These are phyloP conservation scores for Sugiyamaella floridensis DNA, from an alignment of 805 yeast genomes.

Conservation along the genomic window DNA sequence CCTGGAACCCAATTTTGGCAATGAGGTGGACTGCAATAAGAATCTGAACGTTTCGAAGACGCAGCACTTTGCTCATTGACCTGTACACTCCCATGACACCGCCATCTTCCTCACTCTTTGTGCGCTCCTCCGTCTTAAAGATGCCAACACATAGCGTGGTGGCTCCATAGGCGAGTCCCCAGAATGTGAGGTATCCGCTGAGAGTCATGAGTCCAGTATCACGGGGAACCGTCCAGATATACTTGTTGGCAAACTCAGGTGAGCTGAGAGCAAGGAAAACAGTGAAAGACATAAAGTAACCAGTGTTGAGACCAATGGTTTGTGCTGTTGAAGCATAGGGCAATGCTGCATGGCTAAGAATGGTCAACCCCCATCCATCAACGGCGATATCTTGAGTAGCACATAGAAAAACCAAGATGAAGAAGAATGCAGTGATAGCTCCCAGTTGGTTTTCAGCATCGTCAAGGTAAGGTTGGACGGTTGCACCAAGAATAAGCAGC, in stretches of 20 bases:
- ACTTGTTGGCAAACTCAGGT: conserved; percentile 85
- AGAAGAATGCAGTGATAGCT: conserved; percentile 62
- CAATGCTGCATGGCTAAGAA: conserved; percentile 67
- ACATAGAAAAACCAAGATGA: conserved; percentile 73
- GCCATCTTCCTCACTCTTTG: conserved; percentile 27
- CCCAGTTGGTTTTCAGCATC: conserved; percentile 44
- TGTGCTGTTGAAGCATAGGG: conserved; percentile 97
- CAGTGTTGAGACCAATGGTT: conserved; percentile 88
- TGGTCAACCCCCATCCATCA: conserved; percentile 97
- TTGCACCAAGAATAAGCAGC: conserved; percentile 56
- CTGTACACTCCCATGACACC: conserved; percentile 30
- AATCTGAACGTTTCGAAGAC: conserved; percentile 57
- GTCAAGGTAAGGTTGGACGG: conserved; percentile 42
- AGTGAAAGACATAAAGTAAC: conserved; percentile 87
- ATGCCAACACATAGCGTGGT: conserved; percentile 57
- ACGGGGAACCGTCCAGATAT: conserved; percentile 54
- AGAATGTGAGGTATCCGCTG: conserved; percentile 66
- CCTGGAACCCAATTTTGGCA: conserved; percentile 89
- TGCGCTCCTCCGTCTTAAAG: conserved; percentile 67
- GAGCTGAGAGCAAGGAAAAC: conserved; percentile 86
- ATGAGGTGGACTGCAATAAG: conserved; percentile 68
- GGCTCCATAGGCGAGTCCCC: conserved; percentile 66
- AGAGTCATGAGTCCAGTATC: conserved; percentile 63
- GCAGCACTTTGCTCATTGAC: conserved; percentile 36
- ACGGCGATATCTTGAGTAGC: conserved; percentile 99